A percentile compares a stretch with the other conserved stretches of the same genome.
Evolutionary conservation across 2,329 filamentous ascomycete species (phyloP).

Genomic region (Beauveria brongniartii): DNA sequence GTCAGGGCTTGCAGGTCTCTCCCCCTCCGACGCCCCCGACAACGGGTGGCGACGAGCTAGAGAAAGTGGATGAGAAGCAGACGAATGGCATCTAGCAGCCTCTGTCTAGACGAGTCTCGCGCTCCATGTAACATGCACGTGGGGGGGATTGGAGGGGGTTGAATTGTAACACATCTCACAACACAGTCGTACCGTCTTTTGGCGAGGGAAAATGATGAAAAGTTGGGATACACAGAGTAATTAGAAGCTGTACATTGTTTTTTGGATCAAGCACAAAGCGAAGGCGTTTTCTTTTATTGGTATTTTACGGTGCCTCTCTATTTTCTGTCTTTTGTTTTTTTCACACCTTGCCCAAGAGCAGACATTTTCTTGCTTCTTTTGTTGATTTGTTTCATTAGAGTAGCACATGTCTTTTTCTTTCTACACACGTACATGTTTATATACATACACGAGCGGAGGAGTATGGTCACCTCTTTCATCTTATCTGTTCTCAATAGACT

Average conservation of each 20-base stretch:
- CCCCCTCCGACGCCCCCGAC: slow-evolving; percentile 2
- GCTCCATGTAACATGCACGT: not conserved
- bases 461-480: not conserved
- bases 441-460: not conserved
- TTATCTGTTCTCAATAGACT: not conserved
- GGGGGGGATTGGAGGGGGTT: not conserved
- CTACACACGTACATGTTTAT: not conserved
- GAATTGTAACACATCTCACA: not conserved
- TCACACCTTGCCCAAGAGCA: not conserved
- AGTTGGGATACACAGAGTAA: not conserved
- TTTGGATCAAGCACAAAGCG: not conserved
- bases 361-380: not conserved
- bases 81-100: not conserved
- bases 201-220: not conserved
- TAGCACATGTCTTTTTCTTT: not conserved
- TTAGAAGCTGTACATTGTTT: not conserved
- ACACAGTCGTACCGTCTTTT: not conserved
- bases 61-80: not conserved
- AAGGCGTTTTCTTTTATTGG: not conserved
- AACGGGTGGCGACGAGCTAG: not conserved
- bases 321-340: not conserved
- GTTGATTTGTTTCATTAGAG: not conserved
- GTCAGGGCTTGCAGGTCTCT: not conserved
- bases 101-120: not conserved
- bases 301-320: not conserved